Conservation (phyloP, 164 flowering plant species). For the Litsea cubeba region DNA sequence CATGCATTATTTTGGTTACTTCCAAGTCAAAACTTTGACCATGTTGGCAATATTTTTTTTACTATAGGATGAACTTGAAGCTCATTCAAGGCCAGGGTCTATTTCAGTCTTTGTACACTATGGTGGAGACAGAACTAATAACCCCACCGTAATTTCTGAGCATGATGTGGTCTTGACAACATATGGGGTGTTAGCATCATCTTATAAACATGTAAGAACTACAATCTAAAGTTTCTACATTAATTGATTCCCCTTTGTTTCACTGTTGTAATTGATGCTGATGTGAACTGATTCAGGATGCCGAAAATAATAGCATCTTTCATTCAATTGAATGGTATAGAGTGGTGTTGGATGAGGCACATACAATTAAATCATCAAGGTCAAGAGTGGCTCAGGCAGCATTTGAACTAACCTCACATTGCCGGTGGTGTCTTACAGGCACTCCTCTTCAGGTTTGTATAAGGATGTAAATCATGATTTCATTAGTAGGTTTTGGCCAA, state of each 20-base stretch:
- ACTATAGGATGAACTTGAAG: conserved; percentile 72
- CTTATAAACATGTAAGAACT: conserved; percentile 54
- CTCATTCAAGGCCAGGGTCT: conserved; percentile 54
- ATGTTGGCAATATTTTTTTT: background rate
- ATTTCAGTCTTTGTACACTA: conserved; percentile 64
- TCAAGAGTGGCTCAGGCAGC: conserved; percentile 63
- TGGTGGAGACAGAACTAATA: conserved; percentile 53
- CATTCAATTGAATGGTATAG: conserved; percentile 66
- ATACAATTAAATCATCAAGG: conserved; percentile 61
- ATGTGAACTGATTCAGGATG: conserved; percentile 31
- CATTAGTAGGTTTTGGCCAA: background rate
- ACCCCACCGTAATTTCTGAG: conserved; percentile 42
- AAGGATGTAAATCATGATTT: background rate
- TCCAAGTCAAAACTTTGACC: background rate
- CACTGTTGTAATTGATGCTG: conserved; percentile 2
- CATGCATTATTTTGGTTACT: no score
- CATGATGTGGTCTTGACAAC: conserved; percentile 83
- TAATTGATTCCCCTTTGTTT: background rate
- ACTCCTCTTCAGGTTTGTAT: conserved; percentile 74
- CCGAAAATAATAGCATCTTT: conserved; percentile 41
- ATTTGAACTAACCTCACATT: conserved; percentile 48
- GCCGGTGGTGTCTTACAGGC: conserved; percentile 90
- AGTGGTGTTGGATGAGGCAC: conserved; percentile 87
- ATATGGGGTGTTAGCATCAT: conserved; percentile 57
- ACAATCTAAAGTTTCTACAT: background rate